A percentile compares a stretch with the other conserved stretches of the same genome.
phyloP scores from a whole-genome alignment of 345 rosid species.

The Firmiana major region DNA sequence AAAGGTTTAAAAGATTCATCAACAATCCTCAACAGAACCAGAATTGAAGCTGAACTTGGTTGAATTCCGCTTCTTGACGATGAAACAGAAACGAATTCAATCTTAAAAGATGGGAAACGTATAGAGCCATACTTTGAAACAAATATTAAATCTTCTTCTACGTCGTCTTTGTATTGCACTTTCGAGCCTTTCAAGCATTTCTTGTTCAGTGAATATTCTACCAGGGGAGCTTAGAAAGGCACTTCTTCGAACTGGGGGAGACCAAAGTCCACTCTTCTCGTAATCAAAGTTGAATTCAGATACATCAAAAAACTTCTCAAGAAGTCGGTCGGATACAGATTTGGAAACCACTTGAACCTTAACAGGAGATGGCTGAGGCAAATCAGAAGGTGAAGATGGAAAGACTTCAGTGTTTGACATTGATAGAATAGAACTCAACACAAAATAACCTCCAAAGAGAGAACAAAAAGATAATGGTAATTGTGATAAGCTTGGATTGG shows the following conservation, averaged over 20 bases:
- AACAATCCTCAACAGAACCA: neutral
- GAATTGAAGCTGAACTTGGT: neutral
- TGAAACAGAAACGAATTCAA: neutral
- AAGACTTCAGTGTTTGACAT: slow-evolving; percentile 33
- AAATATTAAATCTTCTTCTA: slow-evolving; percentile 19
- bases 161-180: slow-evolving; percentile 27
- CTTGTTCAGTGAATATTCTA: slow-evolving; percentile 49
- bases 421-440: neutral
- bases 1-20: neutral
- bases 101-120: neutral
- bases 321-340: slow-evolving; percentile 59
- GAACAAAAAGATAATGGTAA: neutral
- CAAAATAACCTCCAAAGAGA: too few species aligned
- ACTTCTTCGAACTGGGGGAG: slow-evolving; percentile 62
- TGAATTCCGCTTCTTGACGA: neutral
- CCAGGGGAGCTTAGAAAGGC: slow-evolving; percentile 56
- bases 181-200: slow-evolving; percentile 51
- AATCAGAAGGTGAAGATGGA: slow-evolving; percentile 24
- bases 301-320: slow-evolving; percentile 54
- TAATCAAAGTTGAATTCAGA: slow-evolving; percentile 61
- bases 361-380: slow-evolving; percentile 13
- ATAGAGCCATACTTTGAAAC: slow-evolving; percentile 19
- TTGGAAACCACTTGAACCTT: slow-evolving; percentile 51
- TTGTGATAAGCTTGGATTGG: neutral
- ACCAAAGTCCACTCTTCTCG: slow-evolving; percentile 63